These are phyloP conservation scores for Besnoitia besnoiti DNA, from an alignment of 169 alveolate species.

Conservation along the genomic window DNA sequence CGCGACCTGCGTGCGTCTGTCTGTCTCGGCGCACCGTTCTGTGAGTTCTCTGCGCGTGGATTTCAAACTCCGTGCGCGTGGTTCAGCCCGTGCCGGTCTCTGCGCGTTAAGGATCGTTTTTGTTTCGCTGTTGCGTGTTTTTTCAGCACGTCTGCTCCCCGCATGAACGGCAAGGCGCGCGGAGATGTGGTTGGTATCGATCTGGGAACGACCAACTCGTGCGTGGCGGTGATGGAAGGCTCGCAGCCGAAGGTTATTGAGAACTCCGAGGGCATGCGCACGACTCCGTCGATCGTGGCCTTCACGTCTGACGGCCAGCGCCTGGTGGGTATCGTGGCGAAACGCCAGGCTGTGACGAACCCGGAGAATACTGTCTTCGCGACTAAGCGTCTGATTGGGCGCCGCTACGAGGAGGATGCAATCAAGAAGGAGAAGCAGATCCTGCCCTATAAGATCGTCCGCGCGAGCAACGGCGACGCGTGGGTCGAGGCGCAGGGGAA, in stretches of 20 bases:
- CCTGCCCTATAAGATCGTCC: conserved; percentile 96
- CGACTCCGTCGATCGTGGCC: conserved; percentile 99
- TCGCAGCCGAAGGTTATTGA: conserved; percentile 93
- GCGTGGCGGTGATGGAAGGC: conserved; percentile 98
- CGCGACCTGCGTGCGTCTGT: too few relatives aligned
- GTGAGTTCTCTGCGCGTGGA: too few relatives aligned
- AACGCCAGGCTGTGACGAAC: conserved; percentile 94
- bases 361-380: conserved; percentile 95
- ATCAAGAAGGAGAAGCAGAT: conserved; percentile 95
- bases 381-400: conserved; percentile 97
- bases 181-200: conserved; percentile 96
- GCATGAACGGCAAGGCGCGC: conserved; percentile 36
- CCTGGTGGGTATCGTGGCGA: conserved; percentile 97
- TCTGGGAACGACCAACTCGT: conserved; percentile 99
- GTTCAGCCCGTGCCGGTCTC: too few relatives aligned
- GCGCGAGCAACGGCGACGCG: conserved; percentile 97
- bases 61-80: too few relatives aligned
- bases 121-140: neutral
- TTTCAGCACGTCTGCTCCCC: conserved; percentile 58
- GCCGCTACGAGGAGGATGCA: conserved; percentile 93
- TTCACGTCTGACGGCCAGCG: conserved; percentile 96
- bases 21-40: too few relatives aligned
- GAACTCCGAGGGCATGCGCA: conserved; percentile 97
- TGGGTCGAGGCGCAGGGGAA: conserved; percentile 97
- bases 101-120: too few relatives aligned